Evolutionary conservation across 805 yeast species (phyloP).

Genomic region (Naumovozyma dairenensis): DNA sequence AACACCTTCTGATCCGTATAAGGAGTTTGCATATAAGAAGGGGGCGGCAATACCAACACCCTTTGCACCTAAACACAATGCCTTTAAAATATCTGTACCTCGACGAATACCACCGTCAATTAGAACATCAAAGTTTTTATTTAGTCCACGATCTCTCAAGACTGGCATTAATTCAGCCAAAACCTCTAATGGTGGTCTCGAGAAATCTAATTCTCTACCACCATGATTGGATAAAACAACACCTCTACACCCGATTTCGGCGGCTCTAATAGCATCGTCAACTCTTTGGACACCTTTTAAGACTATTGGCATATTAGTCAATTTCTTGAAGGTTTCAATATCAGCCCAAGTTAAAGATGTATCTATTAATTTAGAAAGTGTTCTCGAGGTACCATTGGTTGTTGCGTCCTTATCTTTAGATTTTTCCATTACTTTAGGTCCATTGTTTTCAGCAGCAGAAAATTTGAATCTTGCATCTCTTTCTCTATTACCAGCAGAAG

Average conservation of each 20-base stretch:
- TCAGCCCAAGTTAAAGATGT: conserved; percentile 57
- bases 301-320: conserved; percentile 55
- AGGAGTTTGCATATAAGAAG: conserved; percentile 50
- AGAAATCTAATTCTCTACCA: conserved; percentile 75
- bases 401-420: conserved; percentile 36
- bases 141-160: conserved; percentile 36
- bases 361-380: conserved; percentile 74
- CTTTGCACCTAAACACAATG: conserved; percentile 57
- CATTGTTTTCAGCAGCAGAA: conserved; percentile 25
- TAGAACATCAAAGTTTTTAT: conserved; percentile 44
- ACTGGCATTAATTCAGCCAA: conserved; percentile 58
- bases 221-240: conserved; percentile 82
- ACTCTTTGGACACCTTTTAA: conserved; percentile 75
- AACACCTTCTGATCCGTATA: conserved; percentile 57
- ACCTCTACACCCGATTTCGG: conserved; percentile 60
- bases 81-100: conserved; percentile 57
- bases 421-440: conserved; percentile 34
- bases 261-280: conserved; percentile 67
- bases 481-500: conserved; percentile 82
- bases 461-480: conserved; percentile 67
- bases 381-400: conserved; percentile 74
- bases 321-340: conserved; percentile 41
- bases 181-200: conserved; percentile 65
- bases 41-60: conserved; percentile 65
- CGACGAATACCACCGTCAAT: conserved; percentile 63